A percentile compares a stretch with the other conserved stretches of the same genome.
Evolutionary conservation across 768 basidiomycete species (phyloP).

Genomic region (Calvatia gigantea): DNA sequence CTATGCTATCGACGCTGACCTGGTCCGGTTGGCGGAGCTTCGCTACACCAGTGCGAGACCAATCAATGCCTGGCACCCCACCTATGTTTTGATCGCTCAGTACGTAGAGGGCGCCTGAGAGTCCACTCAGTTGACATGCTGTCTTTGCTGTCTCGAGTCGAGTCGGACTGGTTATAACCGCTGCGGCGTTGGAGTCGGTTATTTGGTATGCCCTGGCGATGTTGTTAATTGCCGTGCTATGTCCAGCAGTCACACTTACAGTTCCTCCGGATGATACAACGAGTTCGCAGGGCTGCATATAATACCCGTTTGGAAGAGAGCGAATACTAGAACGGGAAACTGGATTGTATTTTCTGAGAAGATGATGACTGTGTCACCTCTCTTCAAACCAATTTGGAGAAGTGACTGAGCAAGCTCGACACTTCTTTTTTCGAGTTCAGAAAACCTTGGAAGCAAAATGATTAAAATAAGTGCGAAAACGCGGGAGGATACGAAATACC

Average conservation of each 20-base stretch:
- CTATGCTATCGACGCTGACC: not conserved
- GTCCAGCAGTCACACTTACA: not conserved
- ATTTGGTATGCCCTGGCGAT: conserved; percentile 1
- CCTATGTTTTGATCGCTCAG: not conserved
- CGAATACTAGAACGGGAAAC: not conserved
- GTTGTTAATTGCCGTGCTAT: not conserved
- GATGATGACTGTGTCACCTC: not conserved
- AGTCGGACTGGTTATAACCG: not conserved
- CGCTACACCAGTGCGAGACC: not conserved
- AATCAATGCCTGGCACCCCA: not conserved
- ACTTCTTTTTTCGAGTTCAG: not conserved
- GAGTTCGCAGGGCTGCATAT: not conserved
- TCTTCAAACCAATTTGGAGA: not conserved
- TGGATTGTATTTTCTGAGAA: conserved; percentile 4
- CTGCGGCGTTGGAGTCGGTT: not conserved
- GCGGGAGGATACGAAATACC: not conserved
- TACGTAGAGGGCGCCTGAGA: not conserved
- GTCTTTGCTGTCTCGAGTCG: conserved; percentile 1
- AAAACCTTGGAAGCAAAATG: not conserved
- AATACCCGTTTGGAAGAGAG: not conserved
- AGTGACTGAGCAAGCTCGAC: not conserved
- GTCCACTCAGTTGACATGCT: not conserved
- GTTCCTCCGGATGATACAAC: conserved; percentile 1
- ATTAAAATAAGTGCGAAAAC: not conserved
- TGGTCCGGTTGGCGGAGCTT: not conserved